Evolutionary conservation across 1,284 basidiomycete species (phyloP), one percentile per base, ranked within the genome.

Genomic region (Puccinia horiana): DNA sequence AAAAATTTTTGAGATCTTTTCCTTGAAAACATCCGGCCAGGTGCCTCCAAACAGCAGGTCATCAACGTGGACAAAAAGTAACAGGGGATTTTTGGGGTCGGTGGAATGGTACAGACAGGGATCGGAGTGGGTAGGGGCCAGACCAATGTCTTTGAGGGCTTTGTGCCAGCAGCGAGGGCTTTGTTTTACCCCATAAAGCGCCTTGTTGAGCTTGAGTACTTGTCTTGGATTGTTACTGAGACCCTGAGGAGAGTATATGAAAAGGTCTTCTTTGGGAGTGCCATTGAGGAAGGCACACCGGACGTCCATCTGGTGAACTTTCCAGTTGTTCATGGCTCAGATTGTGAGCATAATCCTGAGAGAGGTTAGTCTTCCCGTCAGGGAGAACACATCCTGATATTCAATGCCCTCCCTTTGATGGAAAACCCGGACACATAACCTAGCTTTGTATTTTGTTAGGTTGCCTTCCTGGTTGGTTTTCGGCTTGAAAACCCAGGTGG

Each of bases 401-500:
- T 77, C 75, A 61, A 61, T 35, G 6, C 73, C 73, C 37, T 76
- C 73, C 14, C 11, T 35, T 37, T 76, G 73, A 29, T 8, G 23
- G 37, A 77, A 77, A 44, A 54, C 75, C n/a, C 52, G 8, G 35
- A 58, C 26, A 35, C 75, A 77, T 18, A 63, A 37, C 26, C 58
- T 5, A 9, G 75, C 75, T 63, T 77, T 77, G 75, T 18, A 77
- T 63, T 65, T 77, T 11, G 54, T 35, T 2, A 77, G 54, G 14
- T 61, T 47, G 16, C 75, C 75, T 16, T 77, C 40, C 18, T 26
- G 11, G 63, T 65, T 56, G 16, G 58, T 65, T 63, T 77, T 61
- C 44, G 9, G 8, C 44, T 16, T 8, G 44, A 47, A 47, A 47
- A 47, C 44, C 44, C 44, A 47, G 44, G 16, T 42, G 26, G 42